Percentiles rank a stretch among this genome's conserved stretches.
phyloP scores from a whole-genome alignment of 1,284 basidiomycete genomes.

The Rhizopogon hawkerae region DNA sequence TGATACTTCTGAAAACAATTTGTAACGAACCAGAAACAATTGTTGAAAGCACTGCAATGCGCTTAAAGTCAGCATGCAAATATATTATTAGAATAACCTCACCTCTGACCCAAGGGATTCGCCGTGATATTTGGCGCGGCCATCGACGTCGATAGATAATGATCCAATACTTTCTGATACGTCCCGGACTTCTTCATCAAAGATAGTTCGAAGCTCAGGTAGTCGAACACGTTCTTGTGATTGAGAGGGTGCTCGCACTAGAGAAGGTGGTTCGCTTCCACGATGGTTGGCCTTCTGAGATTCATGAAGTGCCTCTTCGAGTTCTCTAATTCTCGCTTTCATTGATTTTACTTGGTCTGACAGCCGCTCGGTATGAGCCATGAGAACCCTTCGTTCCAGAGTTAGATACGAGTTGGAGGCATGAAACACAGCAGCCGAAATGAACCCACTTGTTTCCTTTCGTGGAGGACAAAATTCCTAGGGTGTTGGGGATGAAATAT shows the following conservation, averaged over 20 bases:
- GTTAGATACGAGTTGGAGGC: conserved; percentile 2
- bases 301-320: conserved; percentile 43
- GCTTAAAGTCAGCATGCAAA: neutral
- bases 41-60: conserved; percentile 35
- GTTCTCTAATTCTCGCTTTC: conserved; percentile 44
- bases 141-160: conserved; percentile 37
- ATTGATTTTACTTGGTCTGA: conserved; percentile 38
- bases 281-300: conserved; percentile 19
- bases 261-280: conserved; percentile 9
- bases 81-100: conserved; percentile 7
- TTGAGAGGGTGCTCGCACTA: conserved; percentile 7
- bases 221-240: neutral
- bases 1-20: neutral
- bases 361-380: conserved; percentile 38
- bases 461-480: conserved; percentile 43
- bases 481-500: neutral
- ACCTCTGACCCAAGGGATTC: conserved; percentile 42
- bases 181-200: conserved; percentile 18
- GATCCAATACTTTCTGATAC: conserved; percentile 34
- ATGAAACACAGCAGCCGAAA: neutral
- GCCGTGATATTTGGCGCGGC: conserved; percentile 40
- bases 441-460: conserved; percentile 45
- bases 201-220: conserved; percentile 12
- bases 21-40: conserved; percentile 31
- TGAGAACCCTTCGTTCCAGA: conserved; percentile 32